Percentiles rank a stretch among this genome's conserved stretches.
phyloP scores from a whole-genome alignment of 176 grass and related monocot species.

The Zizania latifolia region DNA sequence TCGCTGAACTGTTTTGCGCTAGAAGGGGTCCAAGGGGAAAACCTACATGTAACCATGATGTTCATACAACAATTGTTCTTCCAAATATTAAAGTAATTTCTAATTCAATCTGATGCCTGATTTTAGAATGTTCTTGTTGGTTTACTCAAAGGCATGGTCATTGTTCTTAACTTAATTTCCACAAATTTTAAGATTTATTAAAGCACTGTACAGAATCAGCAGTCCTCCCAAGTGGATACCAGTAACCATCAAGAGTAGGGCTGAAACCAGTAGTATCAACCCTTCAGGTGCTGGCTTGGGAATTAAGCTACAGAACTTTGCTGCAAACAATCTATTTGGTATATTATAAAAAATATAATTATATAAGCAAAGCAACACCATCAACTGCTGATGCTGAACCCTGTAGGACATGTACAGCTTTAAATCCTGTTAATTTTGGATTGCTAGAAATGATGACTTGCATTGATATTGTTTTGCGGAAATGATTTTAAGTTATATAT shows the following conservation, averaged over 20 bases:
- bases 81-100: neutral
- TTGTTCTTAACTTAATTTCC: too few species aligned
- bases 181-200: too few species aligned
- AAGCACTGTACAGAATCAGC: too few species aligned
- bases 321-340: neutral
- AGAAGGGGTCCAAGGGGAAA: neutral
- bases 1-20: neutral
- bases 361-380: neutral
- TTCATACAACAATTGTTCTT: slow-evolving; percentile 3
- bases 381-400: too few species aligned
- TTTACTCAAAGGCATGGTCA: too few species aligned
- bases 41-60: neutral
- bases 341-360: neutral
- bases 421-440: too few species aligned
- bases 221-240: too few species aligned
- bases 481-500: neutral
- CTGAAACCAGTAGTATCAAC: neutral
- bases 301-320: neutral
- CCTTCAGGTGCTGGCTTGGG: neutral
- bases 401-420: too few species aligned
- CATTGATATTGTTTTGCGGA: neutral
- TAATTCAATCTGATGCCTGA: too few species aligned
- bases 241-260: too few species aligned
- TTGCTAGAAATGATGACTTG: neutral
- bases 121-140: too few species aligned